phyloP scores from a whole-genome alignment of 2,329 filamentous ascomycete species.

The Thermoascus crustaceus region DNA sequence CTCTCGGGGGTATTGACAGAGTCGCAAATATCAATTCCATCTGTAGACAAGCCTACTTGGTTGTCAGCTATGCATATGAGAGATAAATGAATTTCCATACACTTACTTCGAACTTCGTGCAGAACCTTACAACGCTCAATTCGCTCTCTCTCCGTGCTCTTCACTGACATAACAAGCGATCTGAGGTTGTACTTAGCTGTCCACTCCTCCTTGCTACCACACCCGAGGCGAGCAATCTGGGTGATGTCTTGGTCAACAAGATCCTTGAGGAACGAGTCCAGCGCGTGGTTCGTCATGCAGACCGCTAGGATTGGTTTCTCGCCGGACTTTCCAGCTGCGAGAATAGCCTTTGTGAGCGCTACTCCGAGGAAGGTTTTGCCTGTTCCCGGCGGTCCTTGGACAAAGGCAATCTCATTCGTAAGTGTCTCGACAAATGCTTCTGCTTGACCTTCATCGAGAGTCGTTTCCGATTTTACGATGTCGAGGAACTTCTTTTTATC shows the following conservation, averaged over 20 bases:
- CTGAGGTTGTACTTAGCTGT: constrained; percentile 12
- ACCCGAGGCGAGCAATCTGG: constrained; percentile 20
- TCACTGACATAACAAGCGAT: constrained; percentile 6
- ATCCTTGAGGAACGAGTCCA: constrained; percentile 21
- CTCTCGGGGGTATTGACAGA: constrained; percentile 4
- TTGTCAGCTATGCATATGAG: background rate
- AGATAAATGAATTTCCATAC: background rate
- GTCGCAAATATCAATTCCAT: constrained; percentile 7
- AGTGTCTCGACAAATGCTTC: constrained; percentile 14
- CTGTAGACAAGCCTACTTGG: constrained; percentile 1
- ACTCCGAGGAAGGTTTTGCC: constrained; percentile 18
- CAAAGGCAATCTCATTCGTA: constrained; percentile 14
- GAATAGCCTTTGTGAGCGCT: constrained; percentile 15
- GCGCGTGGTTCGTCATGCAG: constrained; percentile 25
- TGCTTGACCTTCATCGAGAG: constrained; percentile 16
- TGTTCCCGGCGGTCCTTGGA: constrained; percentile 23
- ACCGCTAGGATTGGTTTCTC: constrained; percentile 22
- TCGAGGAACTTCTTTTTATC: constrained; percentile 6
- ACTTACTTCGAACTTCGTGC: constrained; percentile 3
- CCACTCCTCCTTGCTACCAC: constrained; percentile 19
- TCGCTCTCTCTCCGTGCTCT: constrained; percentile 5
- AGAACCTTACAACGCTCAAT: constrained; percentile 1
- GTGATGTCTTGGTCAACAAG: constrained; percentile 17
- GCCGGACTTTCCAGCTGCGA: constrained; percentile 12
- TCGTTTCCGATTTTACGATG: constrained; percentile 9